These are phyloP conservation scores for Pichia gijzeniarum DNA, from an alignment of 805 yeast species.

Conservation along the genomic window DNA sequence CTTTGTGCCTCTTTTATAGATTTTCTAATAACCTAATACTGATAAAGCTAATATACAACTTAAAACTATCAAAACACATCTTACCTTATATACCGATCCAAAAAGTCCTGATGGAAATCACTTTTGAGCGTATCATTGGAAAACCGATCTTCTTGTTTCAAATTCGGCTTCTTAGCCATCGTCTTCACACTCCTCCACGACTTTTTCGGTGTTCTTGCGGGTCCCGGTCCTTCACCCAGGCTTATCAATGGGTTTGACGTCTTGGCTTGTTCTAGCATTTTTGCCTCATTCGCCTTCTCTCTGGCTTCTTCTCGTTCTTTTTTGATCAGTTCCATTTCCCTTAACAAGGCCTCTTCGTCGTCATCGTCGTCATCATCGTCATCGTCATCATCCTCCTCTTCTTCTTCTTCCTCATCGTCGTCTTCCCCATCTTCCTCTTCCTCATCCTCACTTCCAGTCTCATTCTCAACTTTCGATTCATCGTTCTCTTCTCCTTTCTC, in stretches of 20 bases:
- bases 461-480: slow-evolving; percentile 18
- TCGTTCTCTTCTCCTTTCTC: neutral
- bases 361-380: slow-evolving; percentile 37
- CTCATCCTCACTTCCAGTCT: slow-evolving; percentile 45
- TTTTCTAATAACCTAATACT: too few relatives aligned
- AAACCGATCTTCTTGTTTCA: slow-evolving; percentile 15
- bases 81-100: slow-evolving; percentile 34
- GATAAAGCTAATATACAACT: neutral
- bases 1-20: neutral
- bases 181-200: slow-evolving; percentile 15
- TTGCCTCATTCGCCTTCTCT: slow-evolving; percentile 24
- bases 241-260: slow-evolving; percentile 23
- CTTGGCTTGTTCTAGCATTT: slow-evolving; percentile 19
- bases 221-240: neutral
- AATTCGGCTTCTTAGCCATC: slow-evolving; percentile 2
- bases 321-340: slow-evolving; percentile 35
- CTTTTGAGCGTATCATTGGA: slow-evolving; percentile 32
- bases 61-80: neutral
- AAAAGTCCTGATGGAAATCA: slow-evolving; percentile 36
- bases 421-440: slow-evolving; percentile 5
- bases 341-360: slow-evolving; percentile 45
- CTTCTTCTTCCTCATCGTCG: too few relatives aligned
- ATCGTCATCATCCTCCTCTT: slow-evolving; percentile 21
- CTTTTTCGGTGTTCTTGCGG: neutral
- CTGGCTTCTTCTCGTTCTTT: slow-evolving; percentile 28